Base-by-base conservation (phyloP, 1,284 basidiomycete genomes). In the Fomitopsis pinicola region DNA sequence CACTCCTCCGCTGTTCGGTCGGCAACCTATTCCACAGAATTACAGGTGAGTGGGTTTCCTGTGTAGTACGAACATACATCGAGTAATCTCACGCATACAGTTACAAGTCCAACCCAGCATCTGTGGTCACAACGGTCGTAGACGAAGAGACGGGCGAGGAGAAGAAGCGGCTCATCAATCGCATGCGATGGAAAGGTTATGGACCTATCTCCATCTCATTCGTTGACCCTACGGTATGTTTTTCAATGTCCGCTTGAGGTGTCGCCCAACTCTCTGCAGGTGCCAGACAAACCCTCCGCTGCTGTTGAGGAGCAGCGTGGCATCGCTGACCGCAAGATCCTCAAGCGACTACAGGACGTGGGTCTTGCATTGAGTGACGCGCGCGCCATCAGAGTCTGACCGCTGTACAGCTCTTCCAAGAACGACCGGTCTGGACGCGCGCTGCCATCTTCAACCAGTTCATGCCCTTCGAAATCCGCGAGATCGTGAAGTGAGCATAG, bases 371-470 rank as follows among this genome's bases (percentile, higher is more conserved):
- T 1, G 3, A 19, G n/a, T 8, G 19, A n/a, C n/a, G 42, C 17
- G 35, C 36, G 35, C 22, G 55, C 40, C 30, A 33, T 33, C 30
- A 33, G 30, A 56, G 52, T 17, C 56, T 35, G 28, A 30, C 5
- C 1, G 14, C 5, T 48, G 19, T 46, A 6, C 62, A 91, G 89
- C 75, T 84, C 30, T 89, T 92, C 64, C 75, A 79, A 48, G 77
- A 89, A 62, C 82, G 97, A 26, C 94, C 96, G 0, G 79, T 97
- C 19, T 99, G 97, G 96, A 91, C 92, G 1, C 84, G 95, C 14
- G 80, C 84, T 58, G 91, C 92, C 0, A 77, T 98, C 7, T 83
- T 93, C 63, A 95, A 94, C 66, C 93, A 95, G 67, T 86, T 98
- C 61, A 78, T 80, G n/a, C 77, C 83, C 0, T 73, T 79, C 0